These are phyloP conservation scores for Chlamydomonas eustigma DNA, from an alignment of 139 green algal species.

Conservation along the genomic window DNA sequence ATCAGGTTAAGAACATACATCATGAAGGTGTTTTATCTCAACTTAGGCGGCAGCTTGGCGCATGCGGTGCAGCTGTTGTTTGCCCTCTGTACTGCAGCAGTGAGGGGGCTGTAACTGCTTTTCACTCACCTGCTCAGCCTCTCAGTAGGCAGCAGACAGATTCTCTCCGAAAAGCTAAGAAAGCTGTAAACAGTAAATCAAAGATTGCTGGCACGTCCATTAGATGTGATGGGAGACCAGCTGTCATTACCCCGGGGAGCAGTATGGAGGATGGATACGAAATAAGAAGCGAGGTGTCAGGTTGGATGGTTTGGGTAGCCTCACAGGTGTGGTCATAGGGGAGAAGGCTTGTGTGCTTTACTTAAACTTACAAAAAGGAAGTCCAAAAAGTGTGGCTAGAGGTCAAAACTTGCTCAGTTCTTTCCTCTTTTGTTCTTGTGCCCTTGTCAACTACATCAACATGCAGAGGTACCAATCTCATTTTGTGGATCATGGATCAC, in stretches of 20 bases:
- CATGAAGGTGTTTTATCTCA: too few relatives aligned
- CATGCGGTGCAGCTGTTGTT: too few relatives aligned
- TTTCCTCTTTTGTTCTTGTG: too few relatives aligned
- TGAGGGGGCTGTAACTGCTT: neutral
- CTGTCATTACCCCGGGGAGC: neutral
- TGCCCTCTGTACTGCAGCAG: neutral
- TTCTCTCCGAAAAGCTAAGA: slow-evolving; percentile 15
- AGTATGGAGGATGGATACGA: neutral
- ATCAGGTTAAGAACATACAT: too few relatives aligned
- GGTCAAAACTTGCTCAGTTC: too few relatives aligned
- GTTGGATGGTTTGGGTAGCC: neutral
- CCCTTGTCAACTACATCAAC: too few relatives aligned
- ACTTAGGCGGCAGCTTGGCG: too few relatives aligned
- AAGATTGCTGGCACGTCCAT: neutral
- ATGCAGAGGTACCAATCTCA: too few relatives aligned
- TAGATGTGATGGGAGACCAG: neutral
- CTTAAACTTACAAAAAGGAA: neutral
- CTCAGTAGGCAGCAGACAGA: slow-evolving; percentile 19
- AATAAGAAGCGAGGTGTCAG: neutral
- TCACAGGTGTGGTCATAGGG: neutral
- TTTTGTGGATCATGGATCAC: too few relatives aligned
- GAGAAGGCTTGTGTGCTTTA: too few relatives aligned
- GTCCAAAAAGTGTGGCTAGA: too few relatives aligned
- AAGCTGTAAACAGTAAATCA: neutral
- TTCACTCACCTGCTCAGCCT: neutral